Base-by-base conservation (phyloP, 345 rosid species). In the Jatropha curcas region DNA sequence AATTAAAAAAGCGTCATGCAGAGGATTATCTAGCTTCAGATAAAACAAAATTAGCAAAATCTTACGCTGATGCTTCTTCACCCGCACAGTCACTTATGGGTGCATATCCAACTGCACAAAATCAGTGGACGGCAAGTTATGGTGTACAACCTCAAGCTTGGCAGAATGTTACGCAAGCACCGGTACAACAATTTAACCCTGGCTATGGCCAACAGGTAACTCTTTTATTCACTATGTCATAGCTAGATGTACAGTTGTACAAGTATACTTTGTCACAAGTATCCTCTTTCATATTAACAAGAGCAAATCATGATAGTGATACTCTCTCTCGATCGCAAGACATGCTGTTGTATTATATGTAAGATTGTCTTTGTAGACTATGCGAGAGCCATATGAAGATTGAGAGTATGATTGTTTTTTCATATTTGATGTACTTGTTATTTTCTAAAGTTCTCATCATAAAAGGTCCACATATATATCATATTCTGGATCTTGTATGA, bases 91-190 rank as follows among this genome's bases (percentile, higher is more conserved):
- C 92, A 61, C 71, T 82, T 78, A 83, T 89, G 79, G 89, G 88
- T 84, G 84, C 88, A 46, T 94, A 94, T 81, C 92, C 97, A 52
- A 88, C 72, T 72, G 75, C 89, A 16, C 98, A 87, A 70, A 79
- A 86, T 74, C 97, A 88, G 59, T 96, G 97, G 98, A 62, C 93
- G 19, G 89, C 94, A 79, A 86, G 90, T 68, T 93, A 91, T 73
- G 91, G 86, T 65, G 79, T 78, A 52, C 98, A 89, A 74, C 88
- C 99, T 70, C 98, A 93, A 83, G 74, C 89, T 77, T 96, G 98
- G 98, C 98, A 97, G 6, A 86, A 84, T 16, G 74, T 75, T 63
- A 84, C 92, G 5, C 93, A 86, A 57, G 84, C 89, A 71, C 97
- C 87, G 71, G 71, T 74, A 37, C 97, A 90, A 64, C 94, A 86